Evolutionary conservation across 805 yeast species (phyloP).

Genomic region (Starmerella bombicola): DNA sequence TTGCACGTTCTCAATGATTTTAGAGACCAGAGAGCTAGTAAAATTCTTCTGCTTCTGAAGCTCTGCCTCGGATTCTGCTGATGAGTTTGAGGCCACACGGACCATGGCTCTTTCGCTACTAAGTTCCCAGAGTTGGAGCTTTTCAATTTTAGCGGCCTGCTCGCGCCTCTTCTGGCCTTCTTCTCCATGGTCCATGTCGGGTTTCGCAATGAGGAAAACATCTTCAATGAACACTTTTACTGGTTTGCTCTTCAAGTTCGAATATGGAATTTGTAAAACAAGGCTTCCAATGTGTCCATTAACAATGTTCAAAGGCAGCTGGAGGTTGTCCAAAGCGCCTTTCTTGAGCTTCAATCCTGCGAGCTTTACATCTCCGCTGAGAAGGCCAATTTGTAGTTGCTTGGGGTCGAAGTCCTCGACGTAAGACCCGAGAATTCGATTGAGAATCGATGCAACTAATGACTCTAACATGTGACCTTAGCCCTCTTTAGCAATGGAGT

Average conservation of each 20-base stretch:
- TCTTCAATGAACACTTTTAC: conserved; percentile 80
- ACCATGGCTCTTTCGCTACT: conserved; percentile 18
- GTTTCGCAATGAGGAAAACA: conserved; percentile 69
- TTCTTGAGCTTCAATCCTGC: conserved; percentile 65
- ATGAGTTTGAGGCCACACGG: conserved; percentile 21
- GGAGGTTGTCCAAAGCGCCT: conserved; percentile 77
- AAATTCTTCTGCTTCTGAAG: conserved; percentile 57
- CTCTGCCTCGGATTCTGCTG: conserved; percentile 21
- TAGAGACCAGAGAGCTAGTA: conserved; percentile 74
- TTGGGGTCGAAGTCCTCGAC: conserved; percentile 93
- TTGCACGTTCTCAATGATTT: conserved; percentile 85
- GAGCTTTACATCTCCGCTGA: conserved; percentile 93
- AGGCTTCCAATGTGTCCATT: conserved; percentile 85
- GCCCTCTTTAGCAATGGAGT: background rate
- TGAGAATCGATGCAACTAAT: conserved; percentile 34
- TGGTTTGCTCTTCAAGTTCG: conserved; percentile 83
- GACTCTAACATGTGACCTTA: conserved; percentile 31
- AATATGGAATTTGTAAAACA: conserved; percentile 91
- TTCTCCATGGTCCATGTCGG: conserved; percentile 52
- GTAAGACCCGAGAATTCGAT: conserved; percentile 37
- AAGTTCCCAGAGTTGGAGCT: conserved; percentile 51
- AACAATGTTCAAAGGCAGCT: conserved; percentile 73
- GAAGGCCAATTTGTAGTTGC: conserved; percentile 87
- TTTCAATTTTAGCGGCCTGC: conserved; percentile 52
- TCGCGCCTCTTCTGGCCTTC: conserved; percentile 48